Base-by-base conservation (phyloP, 1,284 basidiomycete genomes). In the Leccinum huronense region DNA sequence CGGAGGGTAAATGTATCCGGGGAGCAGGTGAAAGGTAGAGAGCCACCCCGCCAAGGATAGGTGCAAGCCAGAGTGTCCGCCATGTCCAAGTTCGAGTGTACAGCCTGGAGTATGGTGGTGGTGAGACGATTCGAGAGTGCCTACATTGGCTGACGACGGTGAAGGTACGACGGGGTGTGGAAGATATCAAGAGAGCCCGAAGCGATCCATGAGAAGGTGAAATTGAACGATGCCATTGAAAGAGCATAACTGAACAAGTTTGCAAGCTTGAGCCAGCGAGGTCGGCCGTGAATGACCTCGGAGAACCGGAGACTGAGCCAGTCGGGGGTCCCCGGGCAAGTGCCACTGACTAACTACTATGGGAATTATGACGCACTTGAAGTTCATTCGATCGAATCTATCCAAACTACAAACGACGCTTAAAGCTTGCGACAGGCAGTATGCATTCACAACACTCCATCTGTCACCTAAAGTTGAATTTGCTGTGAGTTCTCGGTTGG, bases 1-100 rank as follows among this genome's bases (percentile, higher is more conserved):
- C 71, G 66, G 78, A 77, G 51, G 81, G 77, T 61, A 82, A 74
- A 61, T 78, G 71, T 42, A 81, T 76, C 56, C 78, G 73, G 45
- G 77, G 72, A 75, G 59, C 71, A 59, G 53, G 86, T 48, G 78
- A 74, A 58, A 84, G 72, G 68, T 79, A 86, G 31, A 89, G 70
- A 23, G 77, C 73, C 36, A 86, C 68, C 30, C 87, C 87, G 31
- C 84, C 86, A 10, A 80, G 79, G 6, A 87, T 66, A 1, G 89
- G 87, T 48, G 85, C 68, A 23, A 84, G 69, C 85, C 85, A 89
- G 42, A 88, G 72, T 40, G 73, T 79, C 63, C 76, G 74, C 70
- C 71, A 75, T 60, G 70, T 64, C 66, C 71, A 70, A 63, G 72
- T 70, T 16, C 65, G 66, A 40, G 70, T 61, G 23, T 72, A 68